phyloP scores from a whole-genome alignment of 495 filamentous ascomycete genomes.

The Aspergillus sparsus region DNA sequence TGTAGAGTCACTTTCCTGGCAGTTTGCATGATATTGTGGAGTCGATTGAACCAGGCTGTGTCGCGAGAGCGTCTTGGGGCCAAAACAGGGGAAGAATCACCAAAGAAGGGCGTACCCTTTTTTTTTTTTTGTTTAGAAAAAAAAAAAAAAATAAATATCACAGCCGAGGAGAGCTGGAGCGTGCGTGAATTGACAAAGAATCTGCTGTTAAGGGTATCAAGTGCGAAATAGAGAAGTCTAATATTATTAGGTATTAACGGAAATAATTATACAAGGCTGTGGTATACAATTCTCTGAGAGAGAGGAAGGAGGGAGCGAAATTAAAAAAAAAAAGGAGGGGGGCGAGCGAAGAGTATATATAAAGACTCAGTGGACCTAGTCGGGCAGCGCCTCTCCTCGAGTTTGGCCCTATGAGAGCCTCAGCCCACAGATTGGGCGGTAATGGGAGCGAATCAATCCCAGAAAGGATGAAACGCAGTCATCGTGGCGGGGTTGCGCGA shows the following conservation, averaged over 20 bases:
- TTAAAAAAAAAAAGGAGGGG: slow-evolving; percentile 16
- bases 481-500: slow-evolving; percentile 20
- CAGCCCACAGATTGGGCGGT: slow-evolving; percentile 27
- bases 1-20: slow-evolving; percentile 24
- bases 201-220: slow-evolving; percentile 9
- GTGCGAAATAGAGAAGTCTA: slow-evolving; percentile 10
- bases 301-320: slow-evolving; percentile 19
- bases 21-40: slow-evolving; percentile 28
- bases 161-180: too few relatives aligned
- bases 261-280: slow-evolving; percentile 22
- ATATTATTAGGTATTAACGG: slow-evolving; percentile 21
- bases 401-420: slow-evolving; percentile 29
- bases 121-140: too few relatives aligned
- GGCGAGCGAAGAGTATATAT: slow-evolving; percentile 19
- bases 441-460: slow-evolving; percentile 29
- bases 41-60: slow-evolving; percentile 20
- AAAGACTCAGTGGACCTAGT: slow-evolving; percentile 25
- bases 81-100: slow-evolving; percentile 8
- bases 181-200: slow-evolving; percentile 7
- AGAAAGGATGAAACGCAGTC: slow-evolving; percentile 19
- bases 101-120: background rate
- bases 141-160: too few relatives aligned
- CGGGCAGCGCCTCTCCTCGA: slow-evolving; percentile 28
- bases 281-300: slow-evolving; percentile 15
- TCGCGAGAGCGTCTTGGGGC: slow-evolving; percentile 24